phyloP scores from a whole-genome alignment of 1,284 basidiomycete species.

The Chiua sp. region DNA sequence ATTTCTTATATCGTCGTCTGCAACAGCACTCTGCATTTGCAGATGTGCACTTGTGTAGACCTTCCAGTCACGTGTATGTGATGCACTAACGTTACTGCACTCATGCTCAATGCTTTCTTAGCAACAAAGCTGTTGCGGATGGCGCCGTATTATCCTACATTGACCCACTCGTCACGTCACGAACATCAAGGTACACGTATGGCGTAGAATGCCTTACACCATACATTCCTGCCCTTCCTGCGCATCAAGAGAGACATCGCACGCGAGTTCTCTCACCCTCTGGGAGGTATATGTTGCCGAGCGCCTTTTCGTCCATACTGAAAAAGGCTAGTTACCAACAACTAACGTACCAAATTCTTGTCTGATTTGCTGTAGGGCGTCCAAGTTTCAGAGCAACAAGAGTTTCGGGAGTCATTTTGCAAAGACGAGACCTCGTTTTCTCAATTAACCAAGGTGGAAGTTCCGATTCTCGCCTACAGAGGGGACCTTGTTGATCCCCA shows the following conservation, averaged over 20 bases:
- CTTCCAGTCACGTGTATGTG: slow-evolving; percentile 44
- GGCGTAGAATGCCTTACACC: slow-evolving; percentile 35
- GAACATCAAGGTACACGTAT: slow-evolving; percentile 49
- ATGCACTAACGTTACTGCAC: not conserved
- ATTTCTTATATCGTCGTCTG: slow-evolving; percentile 49
- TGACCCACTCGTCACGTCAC: slow-evolving; percentile 51
- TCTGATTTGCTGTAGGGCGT: slow-evolving; percentile 26
- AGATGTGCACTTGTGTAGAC: slow-evolving; percentile 40
- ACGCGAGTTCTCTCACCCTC: slow-evolving; percentile 1
- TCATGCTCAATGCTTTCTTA: slow-evolving; percentile 24
- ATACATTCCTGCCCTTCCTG: slow-evolving; percentile 36
- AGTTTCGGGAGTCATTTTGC: slow-evolving; percentile 30
- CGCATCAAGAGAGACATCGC: slow-evolving; percentile 39
- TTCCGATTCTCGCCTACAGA: slow-evolving; percentile 18
- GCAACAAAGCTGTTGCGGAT: slow-evolving; percentile 63
- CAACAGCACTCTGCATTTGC: slow-evolving; percentile 34
- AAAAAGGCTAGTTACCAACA: slow-evolving; percentile 27
- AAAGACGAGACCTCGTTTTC: not conserved
- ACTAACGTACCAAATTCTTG: no score
- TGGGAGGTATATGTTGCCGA: slow-evolving; percentile 27
- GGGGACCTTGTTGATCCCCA: slow-evolving; percentile 10
- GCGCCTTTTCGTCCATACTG: slow-evolving; percentile 36
- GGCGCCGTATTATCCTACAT: slow-evolving; percentile 57
- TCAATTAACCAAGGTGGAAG: not conserved
- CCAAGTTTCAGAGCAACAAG: slow-evolving; percentile 36